Percentiles rank a stretch among this genome's conserved stretches.
phyloP scores from a whole-genome alignment of 1,284 basidiomycete species.

The Paramarasmius palmivorus region DNA sequence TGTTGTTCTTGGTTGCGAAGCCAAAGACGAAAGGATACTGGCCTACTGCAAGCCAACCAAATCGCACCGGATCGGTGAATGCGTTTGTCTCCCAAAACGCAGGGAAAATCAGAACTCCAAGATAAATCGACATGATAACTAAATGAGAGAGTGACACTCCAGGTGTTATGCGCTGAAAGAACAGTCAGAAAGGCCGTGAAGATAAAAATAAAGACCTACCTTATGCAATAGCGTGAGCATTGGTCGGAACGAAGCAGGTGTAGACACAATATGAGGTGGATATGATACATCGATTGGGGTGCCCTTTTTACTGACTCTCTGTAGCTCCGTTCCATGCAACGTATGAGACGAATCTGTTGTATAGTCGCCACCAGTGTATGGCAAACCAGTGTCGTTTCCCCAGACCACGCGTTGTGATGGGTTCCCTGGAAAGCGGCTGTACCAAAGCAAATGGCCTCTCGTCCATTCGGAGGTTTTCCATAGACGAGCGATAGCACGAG shows the following conservation, averaged over 20 bases:
- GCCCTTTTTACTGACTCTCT: conserved; percentile 22
- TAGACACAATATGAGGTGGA: conserved; percentile 48
- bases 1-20: conserved; percentile 75
- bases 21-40: conserved; percentile 74
- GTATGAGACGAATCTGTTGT: conserved; percentile 2
- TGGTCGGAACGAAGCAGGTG: conserved; percentile 38
- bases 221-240: conserved; percentile 36
- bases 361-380: background rate
- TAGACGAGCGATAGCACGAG: conserved; percentile 48
- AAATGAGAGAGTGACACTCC: conserved; percentile 54
- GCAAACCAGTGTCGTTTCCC: background rate
- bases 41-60: conserved; percentile 65
- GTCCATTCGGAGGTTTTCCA: conserved; percentile 44
- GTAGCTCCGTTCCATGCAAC: background rate
- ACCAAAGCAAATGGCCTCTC: conserved; percentile 43
- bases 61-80: conserved; percentile 49
- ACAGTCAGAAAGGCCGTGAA: no score
- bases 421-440: conserved; percentile 16
- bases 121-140: conserved; percentile 51
- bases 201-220: no score
- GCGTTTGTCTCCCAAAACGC: conserved; percentile 53
- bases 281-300: conserved; percentile 26
- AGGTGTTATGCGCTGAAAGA: conserved; percentile 34
- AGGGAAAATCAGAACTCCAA: conserved; percentile 47
- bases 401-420: conserved; percentile 11